Conservation (phyloP, 2,329 filamentous ascomycete species). For the Proliferodiscus dingleyae region DNA sequence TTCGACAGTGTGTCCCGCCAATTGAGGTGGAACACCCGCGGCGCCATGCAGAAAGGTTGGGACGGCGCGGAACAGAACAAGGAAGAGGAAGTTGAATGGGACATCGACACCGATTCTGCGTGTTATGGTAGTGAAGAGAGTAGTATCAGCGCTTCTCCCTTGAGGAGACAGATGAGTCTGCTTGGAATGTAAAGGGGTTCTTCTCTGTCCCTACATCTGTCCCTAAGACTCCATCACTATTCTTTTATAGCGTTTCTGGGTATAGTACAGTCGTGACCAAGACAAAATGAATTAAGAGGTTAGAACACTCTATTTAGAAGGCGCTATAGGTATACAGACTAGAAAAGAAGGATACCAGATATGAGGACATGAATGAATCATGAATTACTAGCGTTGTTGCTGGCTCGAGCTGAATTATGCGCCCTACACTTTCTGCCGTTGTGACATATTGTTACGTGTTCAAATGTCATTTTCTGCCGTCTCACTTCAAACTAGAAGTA, state of each 20-base stretch:
- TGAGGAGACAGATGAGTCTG: constrained; percentile 69
- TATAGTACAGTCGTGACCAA: too few species aligned
- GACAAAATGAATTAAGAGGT: too few species aligned
- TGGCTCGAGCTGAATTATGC: too few species aligned
- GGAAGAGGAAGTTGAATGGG: constrained; percentile 64
- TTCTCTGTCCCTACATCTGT: constrained; percentile 1
- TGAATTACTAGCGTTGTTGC: neutral
- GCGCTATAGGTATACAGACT: too few species aligned
- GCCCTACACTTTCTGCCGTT: too few species aligned
- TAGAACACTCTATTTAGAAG: too few species aligned
- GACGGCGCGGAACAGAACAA: constrained; percentile 41
- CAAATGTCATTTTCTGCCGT: too few species aligned
- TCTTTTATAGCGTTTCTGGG: neutral
- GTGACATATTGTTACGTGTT: too few species aligned
- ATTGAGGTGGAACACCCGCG: constrained; percentile 89
- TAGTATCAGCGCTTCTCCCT: constrained; percentile 60
- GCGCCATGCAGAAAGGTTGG: constrained; percentile 87
- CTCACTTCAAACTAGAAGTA: too few species aligned
- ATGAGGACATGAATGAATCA: neutral
- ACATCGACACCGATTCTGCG: constrained; percentile 85
- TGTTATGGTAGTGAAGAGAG: constrained; percentile 70
- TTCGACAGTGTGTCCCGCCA: constrained; percentile 93
- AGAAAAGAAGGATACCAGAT: too few species aligned
- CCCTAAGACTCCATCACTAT: neutral
- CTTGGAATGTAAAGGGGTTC: constrained; percentile 49